Conservation (phyloP, 1,284 basidiomycete genomes). For the Entoloma clypeatum region DNA sequence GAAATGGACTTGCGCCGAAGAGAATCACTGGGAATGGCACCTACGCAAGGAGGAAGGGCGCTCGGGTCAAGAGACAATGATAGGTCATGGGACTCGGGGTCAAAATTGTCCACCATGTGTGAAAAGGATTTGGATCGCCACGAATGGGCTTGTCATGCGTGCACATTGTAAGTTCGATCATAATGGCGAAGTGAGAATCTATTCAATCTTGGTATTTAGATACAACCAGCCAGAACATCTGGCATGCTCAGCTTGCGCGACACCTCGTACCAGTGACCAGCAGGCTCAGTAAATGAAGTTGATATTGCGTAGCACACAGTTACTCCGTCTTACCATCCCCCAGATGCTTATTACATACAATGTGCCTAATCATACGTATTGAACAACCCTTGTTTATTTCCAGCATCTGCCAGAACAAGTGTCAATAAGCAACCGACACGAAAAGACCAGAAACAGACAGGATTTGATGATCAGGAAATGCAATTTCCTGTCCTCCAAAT, state of each 20-base stretch:
- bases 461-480: conserved; percentile 19
- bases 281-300: conserved; percentile 13
- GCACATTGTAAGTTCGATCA: conserved; percentile 46
- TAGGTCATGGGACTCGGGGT: not conserved
- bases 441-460: conserved; percentile 14
- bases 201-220: conserved; percentile 28
- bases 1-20: conserved; percentile 46
- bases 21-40: conserved; percentile 42
- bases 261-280: conserved; percentile 27
- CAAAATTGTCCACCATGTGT: not conserved
- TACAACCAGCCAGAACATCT: conserved; percentile 45
- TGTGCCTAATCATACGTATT: no score
- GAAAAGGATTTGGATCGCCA: conserved; percentile 3
- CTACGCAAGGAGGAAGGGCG: conserved; percentile 28
- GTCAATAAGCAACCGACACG: not conserved
- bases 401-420: conserved; percentile 22
- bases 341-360: not conserved
- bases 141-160: conserved; percentile 48
- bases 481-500: conserved; percentile 25
- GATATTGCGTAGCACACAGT: not conserved
- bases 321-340: not conserved
- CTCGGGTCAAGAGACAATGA: no score
- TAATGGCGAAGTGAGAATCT: conserved; percentile 3
- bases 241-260: conserved; percentile 49
- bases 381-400: conserved; percentile 16